Evolutionary conservation across 805 yeast genomes (phyloP), one percentile per base, ranked within the genome.

Genomic region (Candida methanosorbosa): DNA sequence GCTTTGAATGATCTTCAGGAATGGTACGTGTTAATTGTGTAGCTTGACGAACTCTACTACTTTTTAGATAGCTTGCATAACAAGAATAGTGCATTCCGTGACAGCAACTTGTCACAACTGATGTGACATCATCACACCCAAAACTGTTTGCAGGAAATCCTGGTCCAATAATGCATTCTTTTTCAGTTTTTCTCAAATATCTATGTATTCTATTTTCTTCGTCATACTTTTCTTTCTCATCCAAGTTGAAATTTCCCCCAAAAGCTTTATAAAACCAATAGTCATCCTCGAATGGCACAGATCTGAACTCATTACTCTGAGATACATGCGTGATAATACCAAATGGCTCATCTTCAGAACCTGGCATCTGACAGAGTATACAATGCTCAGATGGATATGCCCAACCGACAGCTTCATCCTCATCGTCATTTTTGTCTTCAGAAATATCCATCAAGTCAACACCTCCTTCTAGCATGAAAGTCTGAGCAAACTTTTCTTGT

Each of bases 71-170:
- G 38, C 76, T 75, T 35, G 73, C 56, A 48, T 79, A 81, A 52
- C 98, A 90, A 14, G 72, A 66, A 40, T 72, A 75, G 55, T 90
- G 98, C 78, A 90, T 81, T 2, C 95, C 94, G 57, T 90, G 98
- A 1, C 96, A 94, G 62, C 98, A 90, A 34, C 94, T 80, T 40
- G 76, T 71, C 3, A 80, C 64, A 1, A 81, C 68, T 7, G 70
- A 53, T 37, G 66, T 64, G 31, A 61, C 60, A 27, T 71, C 65
- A 27, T 59, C 57, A 31, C 58, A 37, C 42, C 57, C 38, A 16
- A 54, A 54, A 15, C 52, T 56, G 8, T 45, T 48, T 4, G 48
- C 34, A 2, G 78, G 74, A 44, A 81, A 85, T 1, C 90, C 88
- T 0, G 87, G 90, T 0, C 94, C 94, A 41, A 79, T 56, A 0